phyloP scores from a whole-genome alignment of 2,329 filamentous ascomycete genomes.

The Ophiostoma quercus region DNA sequence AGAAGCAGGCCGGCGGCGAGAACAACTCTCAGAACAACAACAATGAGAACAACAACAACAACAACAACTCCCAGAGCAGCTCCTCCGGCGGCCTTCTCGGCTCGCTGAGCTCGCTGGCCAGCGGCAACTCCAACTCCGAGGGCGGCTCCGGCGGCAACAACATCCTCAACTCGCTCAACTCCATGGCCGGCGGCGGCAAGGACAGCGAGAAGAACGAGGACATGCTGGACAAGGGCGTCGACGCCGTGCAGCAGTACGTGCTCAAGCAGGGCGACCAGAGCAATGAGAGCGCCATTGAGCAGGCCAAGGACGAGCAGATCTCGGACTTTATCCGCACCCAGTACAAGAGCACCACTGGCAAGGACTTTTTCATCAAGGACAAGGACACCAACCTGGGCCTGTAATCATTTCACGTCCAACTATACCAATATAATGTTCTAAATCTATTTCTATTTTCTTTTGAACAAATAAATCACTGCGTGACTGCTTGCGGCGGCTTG shows the following conservation, averaged over 20 bases:
- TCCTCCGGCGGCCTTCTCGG: constrained; percentile 33
- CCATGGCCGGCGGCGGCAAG: constrained; percentile 63
- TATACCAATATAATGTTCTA: background rate
- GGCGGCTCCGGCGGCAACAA: constrained; percentile 76
- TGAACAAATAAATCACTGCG: background rate
- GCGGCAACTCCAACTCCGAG: constrained; percentile 61
- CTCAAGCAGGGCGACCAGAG: constrained; percentile 64
- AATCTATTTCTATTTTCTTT: background rate
- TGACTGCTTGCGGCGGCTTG: background rate
- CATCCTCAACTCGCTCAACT: constrained; percentile 56
- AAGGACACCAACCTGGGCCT: constrained; percentile 45
- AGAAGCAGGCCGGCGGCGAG: constrained; percentile 33
- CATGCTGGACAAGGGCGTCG: constrained; percentile 74
- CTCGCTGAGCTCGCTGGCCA: constrained; percentile 61
- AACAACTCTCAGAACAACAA: constrained; percentile 7
- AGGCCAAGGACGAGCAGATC: constrained; percentile 78
- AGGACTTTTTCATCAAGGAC: constrained; percentile 64
- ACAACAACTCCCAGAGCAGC: constrained; percentile 30
- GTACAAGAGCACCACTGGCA: constrained; percentile 66
- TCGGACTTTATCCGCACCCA: constrained; percentile 64
- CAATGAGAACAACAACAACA: constrained; percentile 33
- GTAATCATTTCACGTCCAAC: background rate
- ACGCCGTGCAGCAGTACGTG: constrained; percentile 71
- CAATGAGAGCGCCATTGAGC: constrained; percentile 69
- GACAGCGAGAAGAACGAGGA: constrained; percentile 80